Evolutionary conservation across 495 filamentous ascomycete genomes (phyloP).

Genomic region (Patellaria atrata): DNA sequence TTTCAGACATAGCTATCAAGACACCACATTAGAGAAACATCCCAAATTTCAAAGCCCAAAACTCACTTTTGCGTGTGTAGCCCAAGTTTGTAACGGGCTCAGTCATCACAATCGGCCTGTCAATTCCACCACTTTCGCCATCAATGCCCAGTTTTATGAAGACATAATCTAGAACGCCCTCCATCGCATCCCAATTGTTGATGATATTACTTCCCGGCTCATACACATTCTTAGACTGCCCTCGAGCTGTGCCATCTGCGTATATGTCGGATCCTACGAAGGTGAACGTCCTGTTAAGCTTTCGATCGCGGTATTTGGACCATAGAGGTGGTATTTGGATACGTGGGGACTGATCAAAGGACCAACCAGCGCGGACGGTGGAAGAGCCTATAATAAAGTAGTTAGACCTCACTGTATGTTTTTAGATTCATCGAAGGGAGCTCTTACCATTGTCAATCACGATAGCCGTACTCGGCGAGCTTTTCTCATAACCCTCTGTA

Average conservation of each 20-base stretch:
- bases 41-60: too few species aligned
- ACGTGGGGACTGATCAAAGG: conserved; percentile 67
- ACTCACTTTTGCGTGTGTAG: conserved; percentile 73
- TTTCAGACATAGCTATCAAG: conserved; percentile 76
- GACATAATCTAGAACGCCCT: conserved; percentile 78
- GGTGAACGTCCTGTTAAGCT: conserved; percentile 72
- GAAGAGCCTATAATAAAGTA: conserved; percentile 55
- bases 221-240: conserved; percentile 81
- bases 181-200: conserved; percentile 94
- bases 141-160: conserved; percentile 88
- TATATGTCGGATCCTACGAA: conserved; percentile 89
- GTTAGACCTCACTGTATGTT: conserved; percentile 1
- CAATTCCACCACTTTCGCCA: conserved; percentile 53
- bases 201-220: conserved; percentile 81
- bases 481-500: conserved; percentile 39
- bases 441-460: conserved; percentile 90
- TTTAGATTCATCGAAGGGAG: background rate
- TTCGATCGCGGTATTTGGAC: conserved; percentile 86
- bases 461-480: conserved; percentile 52
- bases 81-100: conserved; percentile 81
- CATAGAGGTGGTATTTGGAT: conserved; percentile 75
- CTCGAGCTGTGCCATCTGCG: conserved; percentile 79
- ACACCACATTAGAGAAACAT: conserved; percentile 8
- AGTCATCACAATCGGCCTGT: conserved; percentile 85
- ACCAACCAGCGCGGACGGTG: conserved; percentile 83